Base-by-base conservation (phyloP, 2,329 filamentous ascomycete genomes). In the Ophiosphaerella korrae region DNA sequence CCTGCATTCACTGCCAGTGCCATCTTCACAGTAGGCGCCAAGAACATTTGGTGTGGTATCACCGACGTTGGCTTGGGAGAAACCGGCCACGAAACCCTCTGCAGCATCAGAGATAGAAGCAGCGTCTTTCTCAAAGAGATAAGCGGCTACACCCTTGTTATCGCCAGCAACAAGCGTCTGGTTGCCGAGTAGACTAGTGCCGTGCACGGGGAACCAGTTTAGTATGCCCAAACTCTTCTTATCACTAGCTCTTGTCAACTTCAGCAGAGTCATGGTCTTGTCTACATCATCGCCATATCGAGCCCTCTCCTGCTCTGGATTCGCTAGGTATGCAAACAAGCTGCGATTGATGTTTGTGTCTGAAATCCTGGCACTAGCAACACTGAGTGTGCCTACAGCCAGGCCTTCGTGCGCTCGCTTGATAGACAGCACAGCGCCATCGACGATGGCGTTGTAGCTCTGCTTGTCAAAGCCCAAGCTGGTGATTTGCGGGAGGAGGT, bases 121-220 rank as follows among this genome's bases (percentile, higher is more conserved):
- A 42, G 88, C 80, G 44, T 83, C 86, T 58, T 88, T 83, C 70
- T 97, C 93, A 45, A 97, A 87, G 11, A 96, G 78, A 68, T 88
- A 88, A 0, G 92, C 89, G 2, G 93, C 92, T 6, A 96, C 90
- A 11, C 93, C 93, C 76, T 97, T 97, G 78, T 97, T 97, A 73
- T 97, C 93, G n/a, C 90, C 93, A 2, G 92, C 87, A 43, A 94
- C 84, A 12, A 96, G 80, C 0, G 92, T 97, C 74, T 96, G 96
- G 75, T 97, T 97, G 47, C 89, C 88, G 21, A 92, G 84, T 74
- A 97, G 84, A 0, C 91, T 96, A 0, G 93, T 97, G 40, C 92
- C 92, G 71, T 97, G 93, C 0, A 92, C 89, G 2, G 93, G 85
- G 71, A 93, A 96, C 90, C 92, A 97, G 13, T 90, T 94, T 50